Base-by-base conservation (phyloP, 2,329 filamentous ascomycete genomes). In the Elsinoe ampelina region DNA sequence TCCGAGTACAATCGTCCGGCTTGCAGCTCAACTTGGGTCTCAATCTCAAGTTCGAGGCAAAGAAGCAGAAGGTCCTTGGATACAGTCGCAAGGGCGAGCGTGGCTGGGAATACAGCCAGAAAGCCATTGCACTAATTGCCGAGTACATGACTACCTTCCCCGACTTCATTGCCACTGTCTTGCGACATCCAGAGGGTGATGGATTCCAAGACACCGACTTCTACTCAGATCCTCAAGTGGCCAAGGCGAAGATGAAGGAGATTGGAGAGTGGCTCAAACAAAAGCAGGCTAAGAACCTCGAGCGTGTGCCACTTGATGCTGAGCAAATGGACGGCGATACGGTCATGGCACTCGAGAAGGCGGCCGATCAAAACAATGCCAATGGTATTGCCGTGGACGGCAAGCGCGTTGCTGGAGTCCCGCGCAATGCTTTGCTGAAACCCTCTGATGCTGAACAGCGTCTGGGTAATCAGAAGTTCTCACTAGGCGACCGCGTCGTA, bases 401-500 rank as follows among this genome's bases (percentile, higher is more conserved):
- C 54, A 88, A 85, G 75, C 87, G 82, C 66, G 78, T 96, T 60
- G 84, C 82, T 58, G 84, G 84, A 57, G 89, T 96, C 43, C 93
- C 93, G 51, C 84, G 95, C 54, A 85, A 85, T 63, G 93, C 90
- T 7, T 76, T 98, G 15, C 78, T 98, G 66, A 95, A 95, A 68
- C 95, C 95, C n/a, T 80, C 85, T 1, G 93, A 98, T 72, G 91
- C 91, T n/a, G 91, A 96, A 70, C 88, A 96, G 68, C 85, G 91
- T 55, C 81, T 97, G 39, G 85, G 88, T 57, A 86, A 87, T 68
- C 95, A 98, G 70, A 79, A 72, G 17, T 98, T 96, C 71, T 72
- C 73, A 57, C 80, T 98, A 32, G 93, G 93, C 55, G 91, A 98
- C 70, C 86, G 95, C 19, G 82, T 98, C 20, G 88, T 95, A 39